A percentile compares a stretch with the other conserved stretches of the same genome.
phyloP scores from a whole-genome alignment of 345 rosid species.

The Eucalyptus victrix region DNA sequence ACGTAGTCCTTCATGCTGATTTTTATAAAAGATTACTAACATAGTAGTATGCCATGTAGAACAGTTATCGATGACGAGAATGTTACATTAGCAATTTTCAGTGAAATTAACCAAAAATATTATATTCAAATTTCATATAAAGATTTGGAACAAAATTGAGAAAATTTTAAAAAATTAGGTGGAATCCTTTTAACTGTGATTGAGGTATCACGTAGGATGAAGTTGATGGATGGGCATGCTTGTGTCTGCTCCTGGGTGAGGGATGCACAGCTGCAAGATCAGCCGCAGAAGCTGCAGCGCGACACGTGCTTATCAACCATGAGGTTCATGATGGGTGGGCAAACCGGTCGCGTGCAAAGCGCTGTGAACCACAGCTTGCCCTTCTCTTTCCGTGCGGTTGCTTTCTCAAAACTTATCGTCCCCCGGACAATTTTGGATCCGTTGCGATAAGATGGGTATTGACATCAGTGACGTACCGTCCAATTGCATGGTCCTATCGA shows the following conservation, averaged over 20 bases:
- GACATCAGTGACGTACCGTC: neutral
- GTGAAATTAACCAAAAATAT: neutral
- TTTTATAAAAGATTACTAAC: neutral
- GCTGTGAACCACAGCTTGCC: neutral
- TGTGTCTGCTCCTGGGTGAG: neutral
- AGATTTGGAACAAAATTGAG: neutral
- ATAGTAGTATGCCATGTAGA: neutral
- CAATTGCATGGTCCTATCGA: rapidly evolving
- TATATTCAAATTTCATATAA: rapidly evolving
- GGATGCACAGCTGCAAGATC: neutral
- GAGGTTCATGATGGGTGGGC: neutral
- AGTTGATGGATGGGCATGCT: neutral
- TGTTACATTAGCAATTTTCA: rapidly evolving
- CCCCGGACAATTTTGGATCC: neutral
- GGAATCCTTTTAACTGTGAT: neutral
- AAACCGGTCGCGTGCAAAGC: neutral
- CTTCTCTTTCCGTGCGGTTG: neutral
- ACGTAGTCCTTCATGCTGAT: neutral
- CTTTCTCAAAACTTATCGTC: neutral
- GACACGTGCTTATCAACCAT: neutral
- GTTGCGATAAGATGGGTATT: neutral
- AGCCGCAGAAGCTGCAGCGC: neutral
- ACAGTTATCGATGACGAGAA: rapidly evolving
- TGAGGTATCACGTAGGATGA: neutral
- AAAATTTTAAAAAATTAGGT: neutral